Evolutionary conservation across 2,329 filamentous ascomycete genomes (phyloP), one percentile per base, ranked within the genome.

Genomic region (Exophiala aquamarina): DNA sequence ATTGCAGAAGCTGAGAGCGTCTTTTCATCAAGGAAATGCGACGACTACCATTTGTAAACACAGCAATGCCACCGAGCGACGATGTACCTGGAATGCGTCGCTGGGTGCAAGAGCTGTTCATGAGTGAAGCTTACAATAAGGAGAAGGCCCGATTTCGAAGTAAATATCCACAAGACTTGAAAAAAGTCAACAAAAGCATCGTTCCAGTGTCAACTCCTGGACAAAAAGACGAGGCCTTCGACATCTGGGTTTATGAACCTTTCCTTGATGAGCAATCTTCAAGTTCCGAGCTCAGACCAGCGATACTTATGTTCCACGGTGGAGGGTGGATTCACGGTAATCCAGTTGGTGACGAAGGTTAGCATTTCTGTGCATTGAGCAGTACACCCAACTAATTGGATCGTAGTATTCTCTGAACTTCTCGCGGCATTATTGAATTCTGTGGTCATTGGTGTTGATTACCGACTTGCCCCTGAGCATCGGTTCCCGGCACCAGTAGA

Each of bases 401-500:
- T 11, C 11, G 23, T 3, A 50, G 47, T 15, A 7, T 33, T 43
- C 10, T 40, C 43, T 3, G 31, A 7, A 10, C 4, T 45, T 5
- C 32, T 49, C n/a, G 41, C 41, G 10, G 35, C 47, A 13, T 36
- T 44, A 19, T 32, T 49, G 2, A 69, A 70, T 34, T 80, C 80
- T 2, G 74, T 84, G 3, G 73, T 83, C 11, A 75, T 83, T 44
- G 76, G 73, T 47, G 80, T 84, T 41, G 77, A 77, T 46, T 84
- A 84, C 58, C 72, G 81, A n/a, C 71, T 76, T 15, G 80, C 80
- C 0, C 81, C 81, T 3, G 80, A 84, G 59, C 65, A 75, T 51
- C 79, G 79, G 0, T 84, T 83, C 56, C 81, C 81, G 2, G 79
- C 76, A 0, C 78, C 81, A 0, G 79, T 84, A 3, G 80, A 84